phyloP scores from a whole-genome alignment of 257 asterid species.

The Solanum chaucha region DNA sequence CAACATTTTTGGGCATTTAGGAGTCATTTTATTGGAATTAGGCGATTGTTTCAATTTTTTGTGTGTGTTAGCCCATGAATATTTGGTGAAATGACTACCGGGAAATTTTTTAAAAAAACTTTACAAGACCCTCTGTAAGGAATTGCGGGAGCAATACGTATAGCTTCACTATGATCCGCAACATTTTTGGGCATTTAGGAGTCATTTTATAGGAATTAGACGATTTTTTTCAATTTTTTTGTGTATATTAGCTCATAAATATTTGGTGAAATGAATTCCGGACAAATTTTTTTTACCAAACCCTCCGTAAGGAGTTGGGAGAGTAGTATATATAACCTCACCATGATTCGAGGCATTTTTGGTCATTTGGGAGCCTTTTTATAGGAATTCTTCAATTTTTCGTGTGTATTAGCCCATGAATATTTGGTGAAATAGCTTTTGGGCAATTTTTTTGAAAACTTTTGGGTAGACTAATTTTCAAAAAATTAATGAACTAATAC shows the following conservation, averaged over 20 bases:
- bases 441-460: neutral
- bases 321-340: neutral
- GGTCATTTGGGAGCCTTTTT: neutral
- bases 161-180: neutral
- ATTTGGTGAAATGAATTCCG: neutral
- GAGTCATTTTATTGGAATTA: neutral
- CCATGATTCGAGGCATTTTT: neutral
- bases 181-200: neutral
- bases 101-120: neutral
- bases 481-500: neutral
- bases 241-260: neutral
- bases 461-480: neutral
- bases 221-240: neutral
- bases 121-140: neutral
- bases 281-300: neutral
- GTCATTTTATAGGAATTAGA: neutral
- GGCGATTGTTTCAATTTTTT: no score
- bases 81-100: neutral
- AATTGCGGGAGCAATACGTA: neutral
- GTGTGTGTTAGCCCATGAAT: neutral
- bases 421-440: neutral
- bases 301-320: neutral
- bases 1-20: neutral
- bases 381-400: no score
- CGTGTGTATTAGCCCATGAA: neutral